Evolutionary conservation across 768 basidiomycete genomes (phyloP), one percentile per base, ranked within the genome.

Genomic region (Leucocoprinus leucothites): DNA sequence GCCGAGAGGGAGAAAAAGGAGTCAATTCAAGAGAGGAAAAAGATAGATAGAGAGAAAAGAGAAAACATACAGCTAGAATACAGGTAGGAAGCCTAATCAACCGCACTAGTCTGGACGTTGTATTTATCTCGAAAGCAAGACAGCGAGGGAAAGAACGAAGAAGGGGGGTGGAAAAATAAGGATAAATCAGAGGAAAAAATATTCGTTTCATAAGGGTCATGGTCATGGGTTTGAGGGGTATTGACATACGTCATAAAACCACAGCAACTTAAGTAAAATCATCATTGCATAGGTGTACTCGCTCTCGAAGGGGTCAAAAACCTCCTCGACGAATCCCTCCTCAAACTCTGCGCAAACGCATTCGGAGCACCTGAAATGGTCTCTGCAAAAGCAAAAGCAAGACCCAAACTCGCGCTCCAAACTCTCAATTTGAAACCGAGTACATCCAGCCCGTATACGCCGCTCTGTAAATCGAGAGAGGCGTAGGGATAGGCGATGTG

Each of bases 371-470:
- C 64, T 18, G 73, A 71, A 50, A 89, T 79, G 0, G 82, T 83
- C 65, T 89, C 87, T 1, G 85, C 81, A 60, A 87, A 85, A 2
- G 87, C 82, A 62, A 87, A 86, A 0, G 84, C 84, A 9, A 84
- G 74, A 8, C 77, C 74, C 26, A 87, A 68, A 3, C 75, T 68
- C 0, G 87, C 82, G 43, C 68, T 74, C 53, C 86, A 69, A 1
- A 86, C 72, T 43, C 87, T 78, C 75, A 80, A 80, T 25, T 75
- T 71, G 35, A 70, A 66, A 4, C 84, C 84, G 6, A 89, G 65
- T 3, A 84, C 75, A 58, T 86, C 83, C 38, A 82, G 63, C 9
- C 78, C 76, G 18, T 70, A 63, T 46, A 74, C 52, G 11, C 63
- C 62, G 8, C 49, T 43, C 48, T 57, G 58, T 9, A 53, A 16